Conservation (phyloP, 2,329 filamentous ascomycete species). For the Aspergillus proliferans region DNA sequence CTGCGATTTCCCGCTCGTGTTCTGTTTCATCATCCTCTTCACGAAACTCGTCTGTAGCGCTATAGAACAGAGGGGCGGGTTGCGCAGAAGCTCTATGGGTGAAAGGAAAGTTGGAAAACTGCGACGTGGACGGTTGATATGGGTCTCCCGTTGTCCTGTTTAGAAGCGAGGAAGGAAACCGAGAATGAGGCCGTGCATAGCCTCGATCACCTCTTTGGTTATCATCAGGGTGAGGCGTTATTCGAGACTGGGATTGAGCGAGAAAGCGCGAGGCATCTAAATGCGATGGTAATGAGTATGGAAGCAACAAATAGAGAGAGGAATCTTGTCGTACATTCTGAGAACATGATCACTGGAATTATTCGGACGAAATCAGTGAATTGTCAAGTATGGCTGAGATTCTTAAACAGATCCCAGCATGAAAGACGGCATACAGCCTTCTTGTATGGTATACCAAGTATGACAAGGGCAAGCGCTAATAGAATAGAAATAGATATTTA, state of each 20-base stretch:
- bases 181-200: slow-evolving; percentile 41
- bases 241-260: slow-evolving; percentile 87
- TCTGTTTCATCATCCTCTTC: slow-evolving; percentile 93
- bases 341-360: slow-evolving; percentile 57
- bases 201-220: slow-evolving; percentile 43
- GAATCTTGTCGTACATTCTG: slow-evolving; percentile 65
- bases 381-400: no score
- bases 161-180: slow-evolving; percentile 45
- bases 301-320: not conserved
- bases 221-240: slow-evolving; percentile 64
- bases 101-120: slow-evolving; percentile 71
- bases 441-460: no score
- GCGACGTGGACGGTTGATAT: slow-evolving; percentile 66
- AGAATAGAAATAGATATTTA: no score
- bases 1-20: slow-evolving; percentile 83
- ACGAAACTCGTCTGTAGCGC: slow-evolving; percentile 78
- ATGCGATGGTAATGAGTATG: slow-evolving; percentile 15
- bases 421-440: not conserved
- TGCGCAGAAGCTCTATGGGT: slow-evolving; percentile 68
- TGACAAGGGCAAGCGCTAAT: no score
- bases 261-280: slow-evolving; percentile 94
- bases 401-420: not conserved
- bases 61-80: slow-evolving; percentile 91
- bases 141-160: slow-evolving; percentile 62
- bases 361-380: not conserved